Evolutionary conservation across 208 protist species (phyloP).

Genomic region (Borovskyia barvae): DNA sequence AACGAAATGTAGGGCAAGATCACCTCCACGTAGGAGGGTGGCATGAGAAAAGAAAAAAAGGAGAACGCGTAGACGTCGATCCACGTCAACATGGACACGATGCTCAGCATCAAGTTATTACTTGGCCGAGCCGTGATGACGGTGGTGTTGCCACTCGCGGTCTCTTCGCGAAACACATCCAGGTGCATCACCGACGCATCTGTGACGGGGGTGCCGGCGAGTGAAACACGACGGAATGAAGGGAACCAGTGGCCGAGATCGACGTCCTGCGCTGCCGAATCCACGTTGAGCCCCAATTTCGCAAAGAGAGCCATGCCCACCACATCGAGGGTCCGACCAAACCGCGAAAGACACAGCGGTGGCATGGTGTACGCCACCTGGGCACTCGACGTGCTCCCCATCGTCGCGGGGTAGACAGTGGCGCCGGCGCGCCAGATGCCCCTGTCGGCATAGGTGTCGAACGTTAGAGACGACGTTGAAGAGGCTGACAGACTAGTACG

Average conservation of each 20-base stretch:
- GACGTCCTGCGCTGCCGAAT: constrained; percentile 14
- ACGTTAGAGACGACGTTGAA: too few species aligned
- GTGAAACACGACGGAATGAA: constrained; percentile 17
- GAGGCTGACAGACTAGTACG: constrained; percentile 13
- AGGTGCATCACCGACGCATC: constrained; percentile 21
- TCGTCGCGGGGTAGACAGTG: neutral
- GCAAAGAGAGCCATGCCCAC: constrained; percentile 61
- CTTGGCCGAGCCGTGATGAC: constrained; percentile 41
- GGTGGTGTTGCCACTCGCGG: constrained; percentile 22
- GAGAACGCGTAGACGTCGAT: constrained; percentile 47
- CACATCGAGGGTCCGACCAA: constrained; percentile 37
- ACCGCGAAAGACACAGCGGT: constrained; percentile 41
- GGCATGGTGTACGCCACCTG: constrained; percentile 1
- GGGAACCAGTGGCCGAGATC: constrained; percentile 68
- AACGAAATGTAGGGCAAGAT: constrained; percentile 45
- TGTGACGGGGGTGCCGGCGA: neutral
- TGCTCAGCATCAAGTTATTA: constrained; percentile 27
- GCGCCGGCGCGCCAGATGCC: neutral
- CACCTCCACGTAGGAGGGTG: constrained; percentile 23
- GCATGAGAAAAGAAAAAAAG: constrained; percentile 56
- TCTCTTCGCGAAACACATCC: constrained; percentile 30
- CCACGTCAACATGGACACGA: constrained; percentile 59
- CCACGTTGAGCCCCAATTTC: constrained; percentile 47
- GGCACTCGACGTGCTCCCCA: neutral
- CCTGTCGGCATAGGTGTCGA: too few species aligned